Evolutionary conservation across 2,329 filamentous ascomycete species (phyloP).

Genomic region (Botrytis byssoidea): DNA sequence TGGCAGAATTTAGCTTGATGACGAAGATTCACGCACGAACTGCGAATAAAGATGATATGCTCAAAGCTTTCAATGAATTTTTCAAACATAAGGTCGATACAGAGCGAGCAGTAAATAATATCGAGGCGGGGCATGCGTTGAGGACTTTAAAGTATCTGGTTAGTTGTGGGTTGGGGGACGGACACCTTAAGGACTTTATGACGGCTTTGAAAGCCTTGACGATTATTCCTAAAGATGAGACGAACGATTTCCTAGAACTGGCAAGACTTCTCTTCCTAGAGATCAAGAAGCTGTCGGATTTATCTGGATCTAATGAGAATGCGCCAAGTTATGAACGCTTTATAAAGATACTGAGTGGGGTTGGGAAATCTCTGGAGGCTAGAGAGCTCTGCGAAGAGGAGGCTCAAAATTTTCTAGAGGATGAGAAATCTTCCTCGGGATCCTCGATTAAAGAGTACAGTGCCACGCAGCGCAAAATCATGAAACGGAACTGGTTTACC

Average conservation of each 20-base stretch:
- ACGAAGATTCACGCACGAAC: slow-evolving; percentile 62
- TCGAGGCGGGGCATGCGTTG: slow-evolving; percentile 62
- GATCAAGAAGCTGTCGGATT: slow-evolving; percentile 18
- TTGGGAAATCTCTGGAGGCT: slow-evolving; percentile 34
- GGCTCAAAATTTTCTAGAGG: not conserved
- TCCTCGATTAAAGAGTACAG: not conserved
- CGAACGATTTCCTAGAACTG: slow-evolving; percentile 23
- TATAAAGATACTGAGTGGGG: slow-evolving; percentile 25
- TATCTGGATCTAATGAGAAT: slow-evolving; percentile 4
- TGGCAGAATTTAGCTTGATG: slow-evolving; percentile 66
- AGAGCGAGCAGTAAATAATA: slow-evolving; percentile 56
- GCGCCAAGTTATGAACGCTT: slow-evolving; percentile 6
- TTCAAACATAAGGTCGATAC: slow-evolving; percentile 55
- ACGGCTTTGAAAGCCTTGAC: slow-evolving; percentile 25
- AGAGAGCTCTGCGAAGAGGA: slow-evolving; percentile 25
- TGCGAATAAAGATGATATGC: slow-evolving; percentile 61
- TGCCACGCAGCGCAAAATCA: slow-evolving; percentile 27
- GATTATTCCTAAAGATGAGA: slow-evolving; percentile 31
- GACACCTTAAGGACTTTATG: slow-evolving; percentile 24
- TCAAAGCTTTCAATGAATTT: slow-evolving; percentile 63
- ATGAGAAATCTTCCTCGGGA: not conserved
- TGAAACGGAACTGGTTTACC: slow-evolving; percentile 44
- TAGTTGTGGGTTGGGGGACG: slow-evolving; percentile 26
- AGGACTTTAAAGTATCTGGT: slow-evolving; percentile 62
- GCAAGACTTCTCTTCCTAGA: slow-evolving; percentile 32